Base-by-base conservation (phyloP, 345 rosid species). In the Tarenaya hassleriana region DNA sequence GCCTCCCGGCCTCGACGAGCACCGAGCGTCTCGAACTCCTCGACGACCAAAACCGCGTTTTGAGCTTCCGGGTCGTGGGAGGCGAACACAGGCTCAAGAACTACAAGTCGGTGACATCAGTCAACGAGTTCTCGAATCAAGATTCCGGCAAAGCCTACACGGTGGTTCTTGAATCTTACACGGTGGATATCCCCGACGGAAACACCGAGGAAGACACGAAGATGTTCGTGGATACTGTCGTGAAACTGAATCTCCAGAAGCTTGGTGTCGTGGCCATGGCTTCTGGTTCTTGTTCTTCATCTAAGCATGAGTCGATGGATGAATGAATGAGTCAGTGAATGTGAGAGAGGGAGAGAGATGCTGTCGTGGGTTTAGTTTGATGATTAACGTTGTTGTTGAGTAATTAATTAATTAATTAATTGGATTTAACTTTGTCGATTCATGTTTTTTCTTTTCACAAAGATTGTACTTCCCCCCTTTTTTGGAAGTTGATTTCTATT, bases 161-260 rank as follows among this genome's bases (percentile, higher is more conserved):
- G 13, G 14, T 85, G 12, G 97, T 85, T 42, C 59, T 80, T 53
- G 97, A 88, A 70, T 84, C 95, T 0, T 88, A 85, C 60, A 56
- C 60, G 6, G 97, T 88, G 32, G 97, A 88, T 61, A 79, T 88
- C 16, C 97, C 97, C 5, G 79, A 76, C 4, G 97, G 95, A 1
- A 88, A 88, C 41, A 78, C 92, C 0, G 80, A 45, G 15, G 86
- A 69, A 37, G 95, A 88, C 60, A 79, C 95, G 0, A 85, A 82
- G 77, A 84, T 88, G 95, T 88, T 88, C 21, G 89, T 63, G 16
- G 95, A 85, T 48, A 88, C 97, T 46, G 97, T 88, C 14, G 86
- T 88, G n/a, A 88, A 88, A 73, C 73, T 82, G 67, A 88, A 88
- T 60, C 86, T 88, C 49, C 95, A 88, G 37, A 88, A 88, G 77